These are phyloP conservation scores for Keithomyces neogunnii DNA, from an alignment of 2,329 filamentous ascomycete species.

Conservation along the genomic window DNA sequence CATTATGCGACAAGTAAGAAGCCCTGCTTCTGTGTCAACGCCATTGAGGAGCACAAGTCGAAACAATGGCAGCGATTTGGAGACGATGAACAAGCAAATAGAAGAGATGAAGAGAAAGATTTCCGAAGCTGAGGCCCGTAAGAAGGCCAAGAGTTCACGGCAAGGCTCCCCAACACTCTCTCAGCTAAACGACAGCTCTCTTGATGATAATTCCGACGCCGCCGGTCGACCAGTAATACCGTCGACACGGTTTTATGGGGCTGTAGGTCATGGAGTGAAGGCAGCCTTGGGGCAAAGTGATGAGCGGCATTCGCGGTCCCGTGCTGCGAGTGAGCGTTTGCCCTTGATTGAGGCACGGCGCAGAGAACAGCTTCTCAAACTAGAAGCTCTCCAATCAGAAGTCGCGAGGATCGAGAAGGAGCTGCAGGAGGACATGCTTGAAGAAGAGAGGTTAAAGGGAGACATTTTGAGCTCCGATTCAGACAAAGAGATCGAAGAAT, in stretches of 20 bases:
- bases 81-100: constrained; percentile 48
- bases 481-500: constrained; percentile 9
- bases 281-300: background rate
- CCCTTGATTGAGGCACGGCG: constrained; percentile 27
- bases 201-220: constrained; percentile 16
- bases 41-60: constrained; percentile 26
- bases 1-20: constrained; percentile 29
- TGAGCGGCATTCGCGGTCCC: constrained; percentile 19
- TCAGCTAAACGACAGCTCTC: constrained; percentile 16
- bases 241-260: background rate
- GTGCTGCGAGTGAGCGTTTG: constrained; percentile 27
- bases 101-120: constrained; percentile 52
- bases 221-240: background rate
- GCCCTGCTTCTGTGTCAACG: constrained; percentile 29
- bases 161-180: constrained; percentile 22
- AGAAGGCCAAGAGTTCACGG: constrained; percentile 31
- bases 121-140: constrained; percentile 49
- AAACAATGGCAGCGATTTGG: constrained; percentile 31
- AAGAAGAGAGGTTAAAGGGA: constrained; percentile 23
- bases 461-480: constrained; percentile 16
- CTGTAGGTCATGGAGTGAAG: background rate
- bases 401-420: constrained; percentile 40
- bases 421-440: constrained; percentile 27
- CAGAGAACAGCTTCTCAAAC: constrained; percentile 32
- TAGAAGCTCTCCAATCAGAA: constrained; percentile 38